phyloP scores from a whole-genome alignment of 2,329 filamentous ascomycete species.

The Pseudopithomyces maydicus region DNA sequence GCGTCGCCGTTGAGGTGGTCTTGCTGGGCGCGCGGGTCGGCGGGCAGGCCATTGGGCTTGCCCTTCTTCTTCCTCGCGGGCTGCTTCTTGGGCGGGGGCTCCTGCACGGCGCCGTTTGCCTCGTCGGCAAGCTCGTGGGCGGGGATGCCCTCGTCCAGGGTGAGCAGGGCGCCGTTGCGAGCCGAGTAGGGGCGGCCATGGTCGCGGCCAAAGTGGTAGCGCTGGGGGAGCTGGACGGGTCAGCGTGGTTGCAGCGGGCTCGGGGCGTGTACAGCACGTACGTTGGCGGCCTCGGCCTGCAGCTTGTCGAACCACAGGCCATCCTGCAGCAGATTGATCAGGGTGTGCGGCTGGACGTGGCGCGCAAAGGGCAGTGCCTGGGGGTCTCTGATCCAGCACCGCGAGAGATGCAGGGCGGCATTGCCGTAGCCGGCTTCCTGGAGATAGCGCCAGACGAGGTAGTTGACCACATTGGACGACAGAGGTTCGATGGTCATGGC shows the following conservation, averaged over 20 bases:
- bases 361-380: conserved; percentile 65
- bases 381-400: conserved; percentile 67
- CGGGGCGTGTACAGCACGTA: conserved; percentile 19
- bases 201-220: conserved; percentile 45
- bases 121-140: conserved; percentile 41
- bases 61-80: conserved; percentile 31
- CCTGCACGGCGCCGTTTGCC: conserved; percentile 35
- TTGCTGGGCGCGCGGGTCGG: background rate
- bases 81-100: conserved; percentile 41
- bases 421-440: conserved; percentile 58
- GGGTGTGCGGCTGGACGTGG: conserved; percentile 62
- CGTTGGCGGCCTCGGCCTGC: conserved; percentile 42
- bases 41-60: conserved; percentile 41
- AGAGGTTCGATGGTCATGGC: conserved; percentile 51
- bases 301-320: conserved; percentile 58
- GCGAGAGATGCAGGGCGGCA: conserved; percentile 64
- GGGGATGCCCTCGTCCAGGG: conserved; percentile 43
- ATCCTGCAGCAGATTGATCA: conserved; percentile 67
- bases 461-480: conserved; percentile 69
- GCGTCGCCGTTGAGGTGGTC: conserved; percentile 38
- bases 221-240: conserved; percentile 34
- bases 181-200: conserved; percentile 46
- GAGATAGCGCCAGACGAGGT: conserved; percentile 63
- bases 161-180: conserved; percentile 43
- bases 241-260: conserved; percentile 12